These are phyloP conservation scores for Rhizophagus sp. DNA, from an alignment of 192 early-diverging fungal genomes.

Conservation along the genomic window DNA sequence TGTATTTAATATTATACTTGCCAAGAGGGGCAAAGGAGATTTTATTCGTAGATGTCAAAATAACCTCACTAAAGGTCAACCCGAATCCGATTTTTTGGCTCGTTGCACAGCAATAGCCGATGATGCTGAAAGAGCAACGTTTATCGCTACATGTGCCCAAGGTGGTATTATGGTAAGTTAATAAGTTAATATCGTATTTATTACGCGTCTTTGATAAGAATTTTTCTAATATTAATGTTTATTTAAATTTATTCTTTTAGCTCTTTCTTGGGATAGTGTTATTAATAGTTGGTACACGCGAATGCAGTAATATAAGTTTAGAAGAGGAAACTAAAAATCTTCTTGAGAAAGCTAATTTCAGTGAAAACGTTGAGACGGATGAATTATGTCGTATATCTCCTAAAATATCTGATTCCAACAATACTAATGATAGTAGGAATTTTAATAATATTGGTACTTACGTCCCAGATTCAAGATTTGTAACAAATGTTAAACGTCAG, in stretches of 20 bases:
- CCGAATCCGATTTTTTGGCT: background rate
- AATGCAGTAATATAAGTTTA: background rate
- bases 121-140: background rate
- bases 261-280: background rate
- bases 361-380: background rate
- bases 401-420: background rate
- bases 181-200: background rate
- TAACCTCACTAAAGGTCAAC: background rate
- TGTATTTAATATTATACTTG: background rate
- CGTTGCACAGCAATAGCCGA: background rate
- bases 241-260: background rate
- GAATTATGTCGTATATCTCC: background rate
- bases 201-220: background rate
- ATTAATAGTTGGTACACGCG: background rate
- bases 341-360: background rate
- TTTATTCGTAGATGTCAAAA: background rate
- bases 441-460: background rate
- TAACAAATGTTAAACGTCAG: background rate
- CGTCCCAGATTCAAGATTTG: background rate
- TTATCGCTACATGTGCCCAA: background rate
- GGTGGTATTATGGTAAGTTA: background rate
- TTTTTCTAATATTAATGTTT: background rate
- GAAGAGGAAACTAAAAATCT: background rate
- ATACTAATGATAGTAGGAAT: background rate
- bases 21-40: background rate